phyloP scores from a whole-genome alignment of 1,284 basidiomycete species.

The Pseudozyma sp. region DNA sequence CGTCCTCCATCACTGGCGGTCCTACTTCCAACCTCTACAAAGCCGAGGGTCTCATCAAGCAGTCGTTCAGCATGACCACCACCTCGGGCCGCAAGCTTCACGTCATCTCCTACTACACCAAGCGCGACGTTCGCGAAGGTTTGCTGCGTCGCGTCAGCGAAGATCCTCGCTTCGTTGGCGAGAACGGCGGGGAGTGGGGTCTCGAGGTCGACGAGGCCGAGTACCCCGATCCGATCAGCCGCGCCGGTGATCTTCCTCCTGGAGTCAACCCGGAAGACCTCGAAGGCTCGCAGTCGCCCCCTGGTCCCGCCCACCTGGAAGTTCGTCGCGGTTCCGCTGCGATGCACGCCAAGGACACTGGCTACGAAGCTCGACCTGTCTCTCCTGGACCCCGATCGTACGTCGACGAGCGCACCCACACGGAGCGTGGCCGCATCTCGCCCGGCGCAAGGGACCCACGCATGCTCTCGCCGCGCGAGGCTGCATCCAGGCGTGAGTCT shows the following conservation, averaged over 20 bases:
- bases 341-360: slow-evolving; percentile 8
- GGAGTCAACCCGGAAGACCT: slow-evolving; percentile 38
- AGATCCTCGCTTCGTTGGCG: slow-evolving; percentile 63
- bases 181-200: slow-evolving; percentile 62
- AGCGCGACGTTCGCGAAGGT: slow-evolving; percentile 61
- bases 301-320: slow-evolving; percentile 16
- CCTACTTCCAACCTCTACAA: slow-evolving; percentile 66
- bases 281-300: slow-evolving; percentile 41
- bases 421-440: slow-evolving; percentile 22
- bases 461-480: slow-evolving; percentile 8
- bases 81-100: slow-evolving; percentile 66
- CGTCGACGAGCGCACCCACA: slow-evolving; percentile 2
- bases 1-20: slow-evolving; percentile 51
- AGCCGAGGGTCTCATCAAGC: slow-evolving; percentile 67
- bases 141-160: slow-evolving; percentile 62
- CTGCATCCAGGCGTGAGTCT: slow-evolving; percentile 11
- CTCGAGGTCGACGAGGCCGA: slow-evolving; percentile 56
- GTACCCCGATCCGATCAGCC: slow-evolving; percentile 56
- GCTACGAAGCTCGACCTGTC: slow-evolving; percentile 16
- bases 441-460: slow-evolving; percentile 14
- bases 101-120: slow-evolving; percentile 67
- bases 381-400: slow-evolving; percentile 7
- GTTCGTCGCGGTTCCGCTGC: slow-evolving; percentile 2
- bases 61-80: slow-evolving; percentile 68
- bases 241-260: slow-evolving; percentile 41